These are phyloP conservation scores for Scedosporium minutisporum DNA, from an alignment of 2,329 filamentous ascomycete genomes.

Conservation along the genomic window DNA sequence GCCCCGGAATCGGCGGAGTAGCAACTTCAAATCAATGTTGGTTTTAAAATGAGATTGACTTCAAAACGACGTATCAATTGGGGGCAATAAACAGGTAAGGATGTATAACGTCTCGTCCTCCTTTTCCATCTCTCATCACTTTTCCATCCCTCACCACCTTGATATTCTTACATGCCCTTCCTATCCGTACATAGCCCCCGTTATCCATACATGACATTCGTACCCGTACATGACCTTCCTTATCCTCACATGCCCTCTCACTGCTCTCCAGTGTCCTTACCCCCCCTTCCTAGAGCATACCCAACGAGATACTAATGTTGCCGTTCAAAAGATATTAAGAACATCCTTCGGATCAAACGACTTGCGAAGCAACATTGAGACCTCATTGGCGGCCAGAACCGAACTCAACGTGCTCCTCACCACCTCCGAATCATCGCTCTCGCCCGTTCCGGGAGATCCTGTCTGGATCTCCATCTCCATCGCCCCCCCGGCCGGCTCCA, in stretches of 20 bases:
- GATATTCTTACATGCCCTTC: too few relatives aligned
- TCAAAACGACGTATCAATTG: too few relatives aligned
- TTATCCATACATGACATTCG: too few relatives aligned
- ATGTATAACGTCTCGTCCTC: too few relatives aligned
- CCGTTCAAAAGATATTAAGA: background rate
- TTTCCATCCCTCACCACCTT: too few relatives aligned
- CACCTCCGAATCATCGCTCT: background rate
- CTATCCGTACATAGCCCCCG: too few relatives aligned
- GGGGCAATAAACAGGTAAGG: too few relatives aligned
- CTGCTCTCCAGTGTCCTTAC: too few relatives aligned
- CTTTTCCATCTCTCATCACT: too few relatives aligned
- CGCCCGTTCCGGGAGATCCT: background rate
- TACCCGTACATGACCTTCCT: too few relatives aligned
- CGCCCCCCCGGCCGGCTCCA: background rate
- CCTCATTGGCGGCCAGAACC: background rate
- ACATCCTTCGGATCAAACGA: background rate
- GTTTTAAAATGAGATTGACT: too few relatives aligned
- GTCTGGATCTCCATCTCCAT: background rate
- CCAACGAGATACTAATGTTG: slow-evolving; percentile 8
- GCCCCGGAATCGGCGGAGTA: slow-evolving; percentile 27
- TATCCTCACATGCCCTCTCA: too few relatives aligned
- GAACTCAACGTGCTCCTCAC: background rate
- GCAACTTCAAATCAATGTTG: slow-evolving; percentile 25
- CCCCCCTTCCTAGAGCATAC: slow-evolving; percentile 12
- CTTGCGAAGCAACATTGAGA: background rate